These are phyloP conservation scores for Gaeumannomyces sp. DNA, from an alignment of 2,329 filamentous ascomycete genomes.

Conservation along the genomic window DNA sequence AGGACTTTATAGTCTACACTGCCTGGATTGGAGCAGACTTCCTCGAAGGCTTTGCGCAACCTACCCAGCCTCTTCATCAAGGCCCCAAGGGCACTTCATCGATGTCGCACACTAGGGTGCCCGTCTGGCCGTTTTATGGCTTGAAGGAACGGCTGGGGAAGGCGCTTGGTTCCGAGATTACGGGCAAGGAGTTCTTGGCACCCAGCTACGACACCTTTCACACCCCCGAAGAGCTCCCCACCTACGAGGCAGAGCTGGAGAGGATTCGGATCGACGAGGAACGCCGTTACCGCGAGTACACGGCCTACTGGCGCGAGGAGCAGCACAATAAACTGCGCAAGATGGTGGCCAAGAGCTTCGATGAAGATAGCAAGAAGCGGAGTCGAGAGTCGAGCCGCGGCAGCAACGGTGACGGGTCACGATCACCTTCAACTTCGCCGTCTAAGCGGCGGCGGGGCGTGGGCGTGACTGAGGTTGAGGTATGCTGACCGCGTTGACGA, in stretches of 20 bases:
- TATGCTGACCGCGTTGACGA: conserved; percentile 2
- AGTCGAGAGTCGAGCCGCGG: not conserved
- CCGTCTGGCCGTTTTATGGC: conserved; percentile 49
- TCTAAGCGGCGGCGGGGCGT: not conserved
- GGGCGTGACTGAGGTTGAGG: conserved; percentile 3
- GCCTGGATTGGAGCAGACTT: conserved; percentile 41
- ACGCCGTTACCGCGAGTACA: conserved; percentile 13
- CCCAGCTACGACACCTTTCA: conserved; percentile 13
- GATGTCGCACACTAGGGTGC: conserved; percentile 38
- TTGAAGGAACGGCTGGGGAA: conserved; percentile 49
- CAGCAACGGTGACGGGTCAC: not conserved
- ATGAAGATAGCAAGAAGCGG: conserved; percentile 23
- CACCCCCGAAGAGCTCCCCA: conserved; percentile 11
- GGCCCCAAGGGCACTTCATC: conserved; percentile 2
- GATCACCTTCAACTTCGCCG: conserved; percentile 1
- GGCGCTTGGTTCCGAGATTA: conserved; percentile 45
- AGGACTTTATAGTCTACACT: conserved; percentile 49
- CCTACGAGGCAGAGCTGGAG: conserved; percentile 35
- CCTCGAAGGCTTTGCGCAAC: conserved; percentile 43
- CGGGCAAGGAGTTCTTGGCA: conserved; percentile 31
- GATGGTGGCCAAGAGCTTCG: conserved; percentile 35
- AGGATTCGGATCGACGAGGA: conserved; percentile 36
- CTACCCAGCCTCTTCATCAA: conserved; percentile 28
- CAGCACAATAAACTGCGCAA: conserved; percentile 31
- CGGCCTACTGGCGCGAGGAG: conserved; percentile 26